Base-by-base conservation (phyloP, 2,329 filamentous ascomycete species). In the Thielaviopsis ethacetica region DNA sequence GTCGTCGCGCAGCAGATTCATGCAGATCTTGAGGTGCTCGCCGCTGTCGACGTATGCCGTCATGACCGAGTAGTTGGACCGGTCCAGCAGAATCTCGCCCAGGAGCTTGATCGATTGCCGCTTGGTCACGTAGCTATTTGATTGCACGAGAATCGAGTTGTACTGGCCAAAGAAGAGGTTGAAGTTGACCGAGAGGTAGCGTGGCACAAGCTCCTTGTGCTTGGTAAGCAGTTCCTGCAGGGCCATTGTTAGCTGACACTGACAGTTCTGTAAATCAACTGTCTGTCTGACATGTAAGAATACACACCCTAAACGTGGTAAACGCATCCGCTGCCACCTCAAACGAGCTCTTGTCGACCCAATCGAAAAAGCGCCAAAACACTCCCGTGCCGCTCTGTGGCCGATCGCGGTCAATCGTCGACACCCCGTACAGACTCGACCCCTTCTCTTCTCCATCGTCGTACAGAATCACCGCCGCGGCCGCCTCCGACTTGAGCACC, bases 51-150 rank as follows among this genome's bases (percentile, higher is more conserved):
- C 93, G 69, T 97, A 98, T 63, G 86, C 83, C 60, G 91, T 97
- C 93, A 98, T 98, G 68, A 97, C 89, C 68, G 84, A 89, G 75
- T 98, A 98, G 72, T 98, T 97, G 63, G 91, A 89, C 51, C 93
- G 83, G 70, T 97, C 93, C 38, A 98, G 79, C 59, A 98, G 75
- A 54, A 98, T 89, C 73, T 98, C 93, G 57, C 93, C 93, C 1
- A 98, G 81, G 51, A 98, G 79, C 71, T 98, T 98, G 73, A 97
- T 97, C 17, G 90, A 96, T 72, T 98, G 93, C 55, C 93, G 82
- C 71, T 98, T 98, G 26, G 93, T 98, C 62, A 98, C 93, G 68
- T 98, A 98, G 68, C 88, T 94, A 68, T 91, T 88, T 34, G 90
- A 95, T 68, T 94, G 89, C 44, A 97, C 83, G 34, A 98, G 78